These are phyloP conservation scores for Pseudonitzschia delicatissima DNA, from an alignment of 108 stramenopile genomes.

Conservation along the genomic window DNA sequence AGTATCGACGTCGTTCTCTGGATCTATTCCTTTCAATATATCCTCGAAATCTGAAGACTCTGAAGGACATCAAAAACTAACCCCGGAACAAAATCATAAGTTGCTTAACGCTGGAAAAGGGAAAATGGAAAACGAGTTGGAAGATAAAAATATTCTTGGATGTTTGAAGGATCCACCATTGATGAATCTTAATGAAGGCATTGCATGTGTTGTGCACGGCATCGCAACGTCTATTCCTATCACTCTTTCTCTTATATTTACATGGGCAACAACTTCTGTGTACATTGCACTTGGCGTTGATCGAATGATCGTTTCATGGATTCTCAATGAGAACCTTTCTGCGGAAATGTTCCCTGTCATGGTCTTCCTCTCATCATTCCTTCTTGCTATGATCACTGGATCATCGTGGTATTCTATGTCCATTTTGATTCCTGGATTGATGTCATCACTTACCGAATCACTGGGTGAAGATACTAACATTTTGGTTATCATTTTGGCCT, in stretches of 20 bases:
- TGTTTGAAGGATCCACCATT: slow-evolving; percentile 15
- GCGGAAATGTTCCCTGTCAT: slow-evolving; percentile 39
- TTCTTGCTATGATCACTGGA: slow-evolving; percentile 57
- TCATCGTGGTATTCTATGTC: slow-evolving; percentile 54
- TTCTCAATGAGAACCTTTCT: slow-evolving; percentile 27
- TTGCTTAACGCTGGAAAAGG: neutral
- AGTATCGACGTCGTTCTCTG: slow-evolving; percentile 10
- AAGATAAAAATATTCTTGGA: neutral
- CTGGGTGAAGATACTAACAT: slow-evolving; percentile 36
- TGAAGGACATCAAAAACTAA: neutral
- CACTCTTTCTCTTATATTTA: slow-evolving; percentile 43
- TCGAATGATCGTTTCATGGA: slow-evolving; percentile 41
- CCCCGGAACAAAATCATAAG: neutral
- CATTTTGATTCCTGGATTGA: slow-evolving; percentile 51
- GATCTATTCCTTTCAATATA: neutral
- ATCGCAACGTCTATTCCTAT: slow-evolving; percentile 42
- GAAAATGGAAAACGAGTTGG: neutral
- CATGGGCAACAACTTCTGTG: slow-evolving; percentile 43
- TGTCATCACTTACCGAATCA: slow-evolving; percentile 38
- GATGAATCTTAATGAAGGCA: slow-evolving; percentile 34
- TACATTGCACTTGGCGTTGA: slow-evolving; percentile 37
- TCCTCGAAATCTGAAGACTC: slow-evolving; percentile 11
- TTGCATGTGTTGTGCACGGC: slow-evolving; percentile 47
- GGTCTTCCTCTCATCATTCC: slow-evolving; percentile 38
- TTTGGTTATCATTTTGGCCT: slow-evolving; percentile 39